A percentile compares a stretch with the other conserved stretches of the same genome.
These are phyloP conservation scores for Sclerotinia subarctica DNA, from an alignment of 2,329 filamentous ascomycete genomes.

Conservation along the genomic window DNA sequence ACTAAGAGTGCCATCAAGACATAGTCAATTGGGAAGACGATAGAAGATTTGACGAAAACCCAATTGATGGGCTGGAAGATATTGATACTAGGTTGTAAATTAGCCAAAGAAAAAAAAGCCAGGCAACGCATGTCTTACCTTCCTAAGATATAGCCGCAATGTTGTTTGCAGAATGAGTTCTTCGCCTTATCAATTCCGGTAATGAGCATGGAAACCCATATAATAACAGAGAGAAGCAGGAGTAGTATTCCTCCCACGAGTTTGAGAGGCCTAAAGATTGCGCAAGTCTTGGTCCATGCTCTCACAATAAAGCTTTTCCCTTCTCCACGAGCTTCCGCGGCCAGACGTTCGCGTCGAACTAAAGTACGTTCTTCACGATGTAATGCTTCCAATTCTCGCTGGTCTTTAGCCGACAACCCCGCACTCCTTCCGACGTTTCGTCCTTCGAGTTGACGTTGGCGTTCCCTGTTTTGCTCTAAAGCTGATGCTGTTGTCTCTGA, in stretches of 20 bases:
- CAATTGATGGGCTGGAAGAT: conserved; percentile 96
- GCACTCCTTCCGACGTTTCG: conserved; percentile 74
- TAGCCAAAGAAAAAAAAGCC: conserved; percentile 34
- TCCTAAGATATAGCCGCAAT: conserved; percentile 88
- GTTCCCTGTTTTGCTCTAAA: conserved; percentile 83
- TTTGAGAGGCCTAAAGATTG: conserved; percentile 83
- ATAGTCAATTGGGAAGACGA: conserved; percentile 89
- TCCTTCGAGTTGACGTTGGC: conserved; percentile 85
- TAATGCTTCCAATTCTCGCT: conserved; percentile 81
- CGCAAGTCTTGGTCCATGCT: conserved; percentile 75
- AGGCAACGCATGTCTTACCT: conserved; percentile 33
- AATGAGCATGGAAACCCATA: conserved; percentile 91
- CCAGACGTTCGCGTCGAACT: conserved; percentile 82
- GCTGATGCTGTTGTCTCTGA: conserved; percentile 74
- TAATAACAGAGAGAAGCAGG: conserved; percentile 67
- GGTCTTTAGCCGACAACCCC: conserved; percentile 78
- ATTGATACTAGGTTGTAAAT: conserved; percentile 57
- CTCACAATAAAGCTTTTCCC: conserved; percentile 71
- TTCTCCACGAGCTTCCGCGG: conserved; percentile 76
- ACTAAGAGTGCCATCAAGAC: conserved; percentile 81
- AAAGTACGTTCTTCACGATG: conserved; percentile 89
- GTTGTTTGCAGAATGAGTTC: conserved; percentile 87
- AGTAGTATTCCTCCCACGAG: conserved; percentile 79
- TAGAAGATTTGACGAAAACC: conserved; percentile 76
- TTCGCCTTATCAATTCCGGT: conserved; percentile 94